phyloP scores from a whole-genome alignment of 495 filamentous ascomycete genomes.

The Penicillium silybi region DNA sequence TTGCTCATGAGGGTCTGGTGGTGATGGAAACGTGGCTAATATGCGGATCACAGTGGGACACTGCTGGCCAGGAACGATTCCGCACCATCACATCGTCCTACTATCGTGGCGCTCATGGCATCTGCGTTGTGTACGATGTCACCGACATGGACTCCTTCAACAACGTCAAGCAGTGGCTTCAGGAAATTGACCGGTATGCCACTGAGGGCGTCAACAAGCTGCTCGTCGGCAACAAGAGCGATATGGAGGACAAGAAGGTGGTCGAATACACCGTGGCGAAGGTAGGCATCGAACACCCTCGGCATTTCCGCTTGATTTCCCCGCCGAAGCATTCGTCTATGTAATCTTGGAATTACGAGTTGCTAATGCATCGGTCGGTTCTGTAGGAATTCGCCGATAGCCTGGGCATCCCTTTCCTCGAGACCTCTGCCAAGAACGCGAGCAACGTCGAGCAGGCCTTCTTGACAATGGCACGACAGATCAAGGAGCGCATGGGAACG shows the following conservation, averaged over 20 bases:
- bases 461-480: slow-evolving; percentile 98
- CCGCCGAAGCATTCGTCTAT: neutral
- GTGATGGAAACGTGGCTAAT: slow-evolving; percentile 8
- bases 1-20: neutral
- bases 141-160: slow-evolving; percentile 99
- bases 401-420: slow-evolving; percentile 98
- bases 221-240: slow-evolving; percentile 98
- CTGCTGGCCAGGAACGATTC: slow-evolving; percentile 98
- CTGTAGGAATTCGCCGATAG: slow-evolving; percentile 97
- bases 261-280: slow-evolving; percentile 99
- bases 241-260: slow-evolving; percentile 99
- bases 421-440: slow-evolving; percentile 99
- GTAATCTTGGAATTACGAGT: neutral
- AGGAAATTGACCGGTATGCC: slow-evolving; percentile 98
- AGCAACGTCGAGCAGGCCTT: slow-evolving; percentile 99
- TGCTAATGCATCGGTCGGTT: slow-evolving; percentile 10
- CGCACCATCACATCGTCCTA: slow-evolving; percentile 99
- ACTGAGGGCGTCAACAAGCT: slow-evolving; percentile 99
- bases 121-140: slow-evolving; percentile 99
- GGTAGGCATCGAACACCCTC: slow-evolving; percentile 48
- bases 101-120: slow-evolving; percentile 97
- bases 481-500: slow-evolving; percentile 99
- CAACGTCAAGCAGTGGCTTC: slow-evolving; percentile 99
- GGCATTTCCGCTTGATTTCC: neutral
- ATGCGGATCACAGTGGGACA: slow-evolving; percentile 75